Conservation (phyloP, 768 basidiomycete genomes). For the Sarcodon sp. region DNA sequence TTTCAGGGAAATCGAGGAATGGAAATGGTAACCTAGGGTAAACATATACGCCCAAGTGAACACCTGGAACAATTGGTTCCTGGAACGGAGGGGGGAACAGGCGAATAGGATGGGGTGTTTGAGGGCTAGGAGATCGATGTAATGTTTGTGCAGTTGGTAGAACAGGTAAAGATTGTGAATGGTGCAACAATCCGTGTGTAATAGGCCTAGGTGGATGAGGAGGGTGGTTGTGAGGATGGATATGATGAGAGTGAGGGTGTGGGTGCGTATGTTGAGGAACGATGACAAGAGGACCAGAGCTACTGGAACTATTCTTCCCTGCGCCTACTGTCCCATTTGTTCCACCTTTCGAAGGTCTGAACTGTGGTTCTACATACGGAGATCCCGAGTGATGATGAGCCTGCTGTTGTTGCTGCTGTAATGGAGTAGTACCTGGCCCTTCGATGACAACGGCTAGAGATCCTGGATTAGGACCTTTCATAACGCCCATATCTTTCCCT, state of each 20-base stretch:
- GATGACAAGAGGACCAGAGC: background rate
- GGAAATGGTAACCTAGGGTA: slow-evolving; percentile 48
- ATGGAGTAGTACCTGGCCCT: background rate
- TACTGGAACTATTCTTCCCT: too few species aligned
- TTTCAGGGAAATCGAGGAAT: slow-evolving; percentile 17
- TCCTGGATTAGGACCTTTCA: background rate
- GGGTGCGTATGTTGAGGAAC: slow-evolving; percentile 2
- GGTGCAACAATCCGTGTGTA: background rate
- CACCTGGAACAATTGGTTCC: slow-evolving; percentile 8
- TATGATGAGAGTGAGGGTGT: slow-evolving; percentile 5
- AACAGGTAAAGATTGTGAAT: slow-evolving; percentile 4
- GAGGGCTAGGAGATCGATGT: slow-evolving; percentile 2
- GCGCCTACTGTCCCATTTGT: background rate
- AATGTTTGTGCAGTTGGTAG: slow-evolving; percentile 1
- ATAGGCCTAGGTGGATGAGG: background rate
- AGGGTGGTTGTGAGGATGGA: slow-evolving; percentile 5
- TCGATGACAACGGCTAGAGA: background rate
- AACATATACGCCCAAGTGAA: slow-evolving; percentile 43
- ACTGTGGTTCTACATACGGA: background rate
- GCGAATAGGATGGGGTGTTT: slow-evolving; percentile 2
- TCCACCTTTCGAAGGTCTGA: background rate
- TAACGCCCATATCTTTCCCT: background rate
- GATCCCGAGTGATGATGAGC: background rate
- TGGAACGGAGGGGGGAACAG: slow-evolving; percentile 7
- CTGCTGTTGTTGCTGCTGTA: slow-evolving; percentile 5